Percentiles rank a stretch among this genome's conserved stretches.
Conservation (phyloP, 2,329 filamentous ascomycete genomes). For the Fusarium acutatum region DNA sequence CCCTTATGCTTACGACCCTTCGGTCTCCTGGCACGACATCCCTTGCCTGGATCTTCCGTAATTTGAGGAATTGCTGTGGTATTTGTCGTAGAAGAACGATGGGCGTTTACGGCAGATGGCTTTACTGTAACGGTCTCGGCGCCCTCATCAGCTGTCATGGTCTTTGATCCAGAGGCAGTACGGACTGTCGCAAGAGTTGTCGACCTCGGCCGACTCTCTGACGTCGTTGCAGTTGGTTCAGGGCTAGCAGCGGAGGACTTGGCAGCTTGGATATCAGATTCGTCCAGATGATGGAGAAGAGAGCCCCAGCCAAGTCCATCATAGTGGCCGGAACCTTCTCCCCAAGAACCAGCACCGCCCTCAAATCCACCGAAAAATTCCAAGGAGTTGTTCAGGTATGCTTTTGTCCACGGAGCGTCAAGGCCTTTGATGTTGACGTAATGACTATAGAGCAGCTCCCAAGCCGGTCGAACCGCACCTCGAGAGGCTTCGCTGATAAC, state of each 20-base stretch:
- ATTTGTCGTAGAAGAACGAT: neutral
- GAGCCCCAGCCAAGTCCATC: slow-evolving; percentile 2
- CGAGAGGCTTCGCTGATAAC: slow-evolving; percentile 7
- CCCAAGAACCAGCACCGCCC: neutral
- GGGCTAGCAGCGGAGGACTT: neutral
- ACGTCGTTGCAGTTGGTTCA: neutral
- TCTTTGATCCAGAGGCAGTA: neutral
- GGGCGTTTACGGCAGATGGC: neutral
- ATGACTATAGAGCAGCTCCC: slow-evolving; percentile 22
- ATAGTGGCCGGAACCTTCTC: neutral
- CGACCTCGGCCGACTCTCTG: neutral
- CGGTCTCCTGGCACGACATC: neutral
- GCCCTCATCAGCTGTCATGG: neutral
- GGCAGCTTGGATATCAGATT: neutral
- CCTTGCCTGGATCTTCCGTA: neutral
- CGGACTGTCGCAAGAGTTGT: neutral
- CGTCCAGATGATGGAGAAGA: neutral
- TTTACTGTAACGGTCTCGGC: neutral
- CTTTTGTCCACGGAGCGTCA: slow-evolving; percentile 22
- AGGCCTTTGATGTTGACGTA: slow-evolving; percentile 24
- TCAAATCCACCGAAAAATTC: neutral
- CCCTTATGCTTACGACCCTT: neutral
- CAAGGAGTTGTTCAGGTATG: slow-evolving; percentile 6
- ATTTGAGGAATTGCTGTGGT: neutral
- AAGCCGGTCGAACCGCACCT: neutral